Base-by-base conservation (phyloP, 2,329 filamentous ascomycete genomes). In the Hypoxylon rubiginosum region DNA sequence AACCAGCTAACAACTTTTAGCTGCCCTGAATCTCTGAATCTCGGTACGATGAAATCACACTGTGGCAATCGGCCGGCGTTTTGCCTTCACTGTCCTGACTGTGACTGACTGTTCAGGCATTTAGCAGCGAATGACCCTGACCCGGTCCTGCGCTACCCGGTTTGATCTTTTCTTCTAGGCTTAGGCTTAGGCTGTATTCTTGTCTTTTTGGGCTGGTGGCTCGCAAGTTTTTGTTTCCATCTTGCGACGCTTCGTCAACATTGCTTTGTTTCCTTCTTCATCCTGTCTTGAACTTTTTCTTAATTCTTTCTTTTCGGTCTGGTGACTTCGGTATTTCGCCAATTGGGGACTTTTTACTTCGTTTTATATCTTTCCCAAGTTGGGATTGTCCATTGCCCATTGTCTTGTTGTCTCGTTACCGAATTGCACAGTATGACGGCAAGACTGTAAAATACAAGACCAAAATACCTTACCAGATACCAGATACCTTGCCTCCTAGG, bases 11-110 rank as follows among this genome's bases (percentile, higher is more conserved):
- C 24, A 30, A 24, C 4, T 43, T 48, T 62, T 55, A 53, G 45
- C 41, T 66, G 63, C 56, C 56, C 55, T 58, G 60, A 59, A n/a
- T 9, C 15, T 19, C 15, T 24, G 21, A 36, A 59, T 60, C 53
- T 54, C 19, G 50, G 32, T 52, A 26, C 26, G 32, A 63, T 67
- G 67, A 65, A 65, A 67, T 69, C 61, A 69, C 67, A 69, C 67
- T 69, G 64, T 67, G 62, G 61, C 58, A 58, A 69, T 50, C 46
- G 21, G 21, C 58, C 61, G 58, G 51, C 55, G 64, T 67, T 63
- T 65, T 65, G 58, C 55, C 55, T 67, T 66, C 30, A n/a, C n/a
- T n/a, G n/a, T n/a, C n/a, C n/a, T n/a, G n/a, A n/a, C n/a, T n/a
- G n/a, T n/a, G n/a, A n/a, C n/a, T n/a, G n/a, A n/a, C n/a, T n/a